These are phyloP conservation scores for Diplodia sapinea DNA, from an alignment of 2,329 filamentous ascomycete species.

Conservation along the genomic window DNA sequence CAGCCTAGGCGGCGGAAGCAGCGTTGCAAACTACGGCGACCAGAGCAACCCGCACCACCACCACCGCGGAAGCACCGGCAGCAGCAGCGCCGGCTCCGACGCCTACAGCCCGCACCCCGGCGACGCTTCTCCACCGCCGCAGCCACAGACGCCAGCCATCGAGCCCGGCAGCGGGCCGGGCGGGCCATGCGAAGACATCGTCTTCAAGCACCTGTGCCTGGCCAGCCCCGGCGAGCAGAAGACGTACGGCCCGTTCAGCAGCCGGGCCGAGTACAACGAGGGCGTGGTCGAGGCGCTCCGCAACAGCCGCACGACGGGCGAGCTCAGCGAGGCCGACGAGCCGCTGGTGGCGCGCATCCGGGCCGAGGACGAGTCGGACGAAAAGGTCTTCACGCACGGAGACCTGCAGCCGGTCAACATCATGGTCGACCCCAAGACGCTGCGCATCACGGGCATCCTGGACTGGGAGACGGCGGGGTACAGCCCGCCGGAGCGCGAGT, in stretches of 20 bases:
- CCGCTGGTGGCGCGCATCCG: slow-evolving; percentile 30
- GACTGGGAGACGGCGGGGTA: slow-evolving; percentile 36
- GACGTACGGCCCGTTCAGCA: slow-evolving; percentile 33
- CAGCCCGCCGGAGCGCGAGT: slow-evolving; percentile 36
- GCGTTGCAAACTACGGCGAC: slow-evolving; percentile 32
- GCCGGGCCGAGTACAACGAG: slow-evolving; percentile 31
- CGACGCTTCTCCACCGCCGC: slow-evolving; percentile 1
- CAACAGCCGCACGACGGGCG: slow-evolving; percentile 21
- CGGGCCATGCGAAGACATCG: slow-evolving; percentile 26
- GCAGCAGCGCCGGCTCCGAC: slow-evolving; percentile 10
- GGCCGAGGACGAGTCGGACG: slow-evolving; percentile 20
- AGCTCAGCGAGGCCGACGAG: slow-evolving; percentile 31
- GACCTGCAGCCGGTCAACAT: slow-evolving; percentile 34
- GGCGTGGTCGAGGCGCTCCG: slow-evolving; percentile 33
- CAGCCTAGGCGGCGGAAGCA: slow-evolving; percentile 32
- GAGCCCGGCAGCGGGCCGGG: slow-evolving; percentile 23
- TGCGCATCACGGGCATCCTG: slow-evolving; percentile 33
- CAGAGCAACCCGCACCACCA: slow-evolving; percentile 12
- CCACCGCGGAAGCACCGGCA: slow-evolving; percentile 8
- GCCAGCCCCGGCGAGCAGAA: slow-evolving; percentile 27
- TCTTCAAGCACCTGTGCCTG: slow-evolving; percentile 27
- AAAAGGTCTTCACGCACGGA: slow-evolving; percentile 34
- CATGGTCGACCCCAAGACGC: slow-evolving; percentile 31
- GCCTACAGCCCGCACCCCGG: slow-evolving; percentile 14
- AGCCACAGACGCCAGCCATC: slow-evolving; percentile 7